Evolutionary conservation across 257 asterid genomes (phyloP).

Genomic region (Linderniella brevidens): DNA sequence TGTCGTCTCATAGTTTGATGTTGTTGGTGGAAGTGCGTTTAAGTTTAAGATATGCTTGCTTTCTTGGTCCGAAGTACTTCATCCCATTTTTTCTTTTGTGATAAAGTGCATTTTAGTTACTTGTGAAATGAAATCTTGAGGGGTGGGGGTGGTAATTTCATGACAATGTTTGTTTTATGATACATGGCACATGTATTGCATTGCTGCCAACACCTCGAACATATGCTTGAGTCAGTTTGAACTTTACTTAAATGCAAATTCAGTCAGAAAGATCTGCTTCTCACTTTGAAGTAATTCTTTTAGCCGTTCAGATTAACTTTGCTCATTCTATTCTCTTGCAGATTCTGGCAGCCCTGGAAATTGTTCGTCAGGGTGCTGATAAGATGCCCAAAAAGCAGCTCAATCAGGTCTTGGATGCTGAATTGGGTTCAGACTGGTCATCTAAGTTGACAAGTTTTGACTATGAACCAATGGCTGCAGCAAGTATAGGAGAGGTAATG

Average conservation of each 20-base stretch:
- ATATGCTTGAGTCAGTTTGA: no score
- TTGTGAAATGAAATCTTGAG: no score
- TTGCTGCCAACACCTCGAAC: no score
- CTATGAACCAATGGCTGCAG: constrained; percentile 87
- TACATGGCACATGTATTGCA: no score
- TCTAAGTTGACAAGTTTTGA: constrained; percentile 61
- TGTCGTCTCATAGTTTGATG: constrained; percentile 7
- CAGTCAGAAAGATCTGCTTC: no score
- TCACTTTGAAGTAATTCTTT: neutral
- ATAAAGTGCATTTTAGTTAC: no score
- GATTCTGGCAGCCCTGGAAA: constrained; percentile 90
- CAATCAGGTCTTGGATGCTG: constrained; percentile 76
- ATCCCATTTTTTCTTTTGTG: constrained; percentile 10
- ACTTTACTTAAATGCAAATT: no score
- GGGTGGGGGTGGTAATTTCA: no score
- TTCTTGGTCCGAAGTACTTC: constrained; percentile 1
- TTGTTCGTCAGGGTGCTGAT: constrained; percentile 98
- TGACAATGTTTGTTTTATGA: no score
- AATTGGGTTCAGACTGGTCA: constrained; percentile 67
- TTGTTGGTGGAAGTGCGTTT: constrained; percentile 8
- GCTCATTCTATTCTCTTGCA: constrained; percentile 21
- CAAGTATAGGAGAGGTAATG: constrained; percentile 93
- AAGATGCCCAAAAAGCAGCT: constrained; percentile 91
- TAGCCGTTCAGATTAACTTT: constrained; percentile 9
- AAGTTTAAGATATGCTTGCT: neutral